A percentile compares a stretch with the other conserved stretches of the same genome.
Evolutionary conservation across 306 rosid species (phyloP).

Genomic region (Trifolium dubium): DNA sequence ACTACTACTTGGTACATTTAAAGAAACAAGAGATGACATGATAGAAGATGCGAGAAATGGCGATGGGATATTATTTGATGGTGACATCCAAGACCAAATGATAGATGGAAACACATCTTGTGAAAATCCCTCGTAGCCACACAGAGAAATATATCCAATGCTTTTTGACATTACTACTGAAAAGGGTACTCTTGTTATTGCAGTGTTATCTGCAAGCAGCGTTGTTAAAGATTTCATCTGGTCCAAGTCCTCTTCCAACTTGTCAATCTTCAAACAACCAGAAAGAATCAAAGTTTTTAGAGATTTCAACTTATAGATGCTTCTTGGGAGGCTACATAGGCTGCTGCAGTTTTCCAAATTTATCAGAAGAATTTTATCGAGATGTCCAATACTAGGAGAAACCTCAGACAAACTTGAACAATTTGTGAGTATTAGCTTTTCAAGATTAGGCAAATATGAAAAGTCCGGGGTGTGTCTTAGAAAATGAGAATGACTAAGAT

Average conservation of each 20-base stretch:
- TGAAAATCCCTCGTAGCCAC: too few relatives aligned
- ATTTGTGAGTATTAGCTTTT: background rate
- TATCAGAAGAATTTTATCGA: background rate
- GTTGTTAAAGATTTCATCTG: conserved; percentile 8
- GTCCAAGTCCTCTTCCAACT: background rate
- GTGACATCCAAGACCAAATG: too few relatives aligned
- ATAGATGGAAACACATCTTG: too few relatives aligned
- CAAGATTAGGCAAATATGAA: background rate
- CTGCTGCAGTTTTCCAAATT: background rate
- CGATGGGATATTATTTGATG: too few relatives aligned
- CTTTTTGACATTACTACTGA: background rate
- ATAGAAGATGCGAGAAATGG: too few relatives aligned
- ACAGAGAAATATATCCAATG: background rate
- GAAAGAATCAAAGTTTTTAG: conserved; percentile 1
- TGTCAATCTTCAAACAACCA: background rate
- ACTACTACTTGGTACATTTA: background rate
- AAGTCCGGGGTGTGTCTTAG: background rate
- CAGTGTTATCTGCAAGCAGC: conserved; percentile 44
- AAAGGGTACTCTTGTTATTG: conserved; percentile 18
- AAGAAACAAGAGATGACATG: background rate
- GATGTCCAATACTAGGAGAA: background rate
- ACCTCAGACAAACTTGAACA: background rate
- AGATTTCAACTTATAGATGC: conserved; percentile 3
- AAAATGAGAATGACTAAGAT: background rate
- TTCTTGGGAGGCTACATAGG: background rate